Percentiles rank a stretch among this genome's conserved stretches.
These are phyloP conservation scores for Lablab purpureus DNA, from an alignment of 306 rosid genomes.

Conservation along the genomic window DNA sequence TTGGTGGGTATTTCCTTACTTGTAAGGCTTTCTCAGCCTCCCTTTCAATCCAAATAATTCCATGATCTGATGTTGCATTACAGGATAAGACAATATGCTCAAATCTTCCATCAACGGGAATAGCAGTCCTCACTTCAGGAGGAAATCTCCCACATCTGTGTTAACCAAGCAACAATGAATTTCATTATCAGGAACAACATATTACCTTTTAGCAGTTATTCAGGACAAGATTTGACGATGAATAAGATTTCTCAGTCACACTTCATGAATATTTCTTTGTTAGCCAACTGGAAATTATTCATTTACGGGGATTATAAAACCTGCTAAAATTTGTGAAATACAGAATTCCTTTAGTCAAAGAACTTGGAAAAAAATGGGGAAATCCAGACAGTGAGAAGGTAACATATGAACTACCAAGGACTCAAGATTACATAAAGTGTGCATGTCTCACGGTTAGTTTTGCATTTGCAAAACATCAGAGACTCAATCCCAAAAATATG, in stretches of 20 bases:
- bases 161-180: conserved; percentile 44
- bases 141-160: conserved; percentile 98
- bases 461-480: neutral
- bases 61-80: conserved; percentile 89
- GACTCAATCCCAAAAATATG: neutral
- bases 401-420: neutral
- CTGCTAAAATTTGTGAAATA: conserved; percentile 18
- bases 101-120: conserved; percentile 99
- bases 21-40: conserved; percentile 90
- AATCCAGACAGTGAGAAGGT: neutral
- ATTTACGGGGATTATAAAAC: neutral
- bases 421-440: neutral
- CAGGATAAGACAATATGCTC: conserved; percentile 98
- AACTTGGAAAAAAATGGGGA: neutral
- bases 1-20: conserved; percentile 61
- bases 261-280: conserved; percentile 14
- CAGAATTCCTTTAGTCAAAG: neutral
- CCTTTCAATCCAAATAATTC: conserved; percentile 86
- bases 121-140: conserved; percentile 94
- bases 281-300: neutral
- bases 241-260: neutral
- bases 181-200: conserved; percentile 22
- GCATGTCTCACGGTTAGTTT: neutral
- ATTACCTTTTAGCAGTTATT: conserved; percentile 10
- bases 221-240: conserved; percentile 22